Percentiles rank a stretch among this genome's conserved stretches.
These are phyloP conservation scores for Avena sativa DNA, from an alignment of 176 grass and related monocot genomes.

Conservation along the genomic window DNA sequence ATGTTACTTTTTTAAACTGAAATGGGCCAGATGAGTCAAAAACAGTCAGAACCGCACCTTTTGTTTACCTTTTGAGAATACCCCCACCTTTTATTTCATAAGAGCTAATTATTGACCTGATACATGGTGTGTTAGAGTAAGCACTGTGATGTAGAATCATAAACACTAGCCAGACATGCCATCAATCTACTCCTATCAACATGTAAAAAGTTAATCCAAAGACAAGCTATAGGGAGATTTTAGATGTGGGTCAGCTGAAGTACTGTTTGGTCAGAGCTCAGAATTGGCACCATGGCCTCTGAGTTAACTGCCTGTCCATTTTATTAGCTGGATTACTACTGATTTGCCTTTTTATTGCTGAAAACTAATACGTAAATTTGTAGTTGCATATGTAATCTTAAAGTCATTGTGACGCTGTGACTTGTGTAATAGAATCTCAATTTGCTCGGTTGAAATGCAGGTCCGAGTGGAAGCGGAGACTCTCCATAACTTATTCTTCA, in stretches of 20 bases:
- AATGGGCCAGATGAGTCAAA: background rate
- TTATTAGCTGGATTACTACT: too few species aligned
- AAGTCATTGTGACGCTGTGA: background rate
- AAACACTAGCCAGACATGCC: background rate
- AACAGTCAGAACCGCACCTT: background rate
- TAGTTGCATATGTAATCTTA: background rate
- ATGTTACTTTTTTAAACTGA: background rate
- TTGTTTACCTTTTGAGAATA: background rate
- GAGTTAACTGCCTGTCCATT: background rate
- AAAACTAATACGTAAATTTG: background rate
- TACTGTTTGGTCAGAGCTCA: background rate
- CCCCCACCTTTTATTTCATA: background rate
- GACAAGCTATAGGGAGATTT: background rate
- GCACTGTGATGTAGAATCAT: background rate
- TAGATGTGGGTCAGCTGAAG: background rate
- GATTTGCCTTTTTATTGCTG: background rate
- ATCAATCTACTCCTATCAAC: background rate
- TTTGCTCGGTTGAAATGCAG: slow-evolving; percentile 50
- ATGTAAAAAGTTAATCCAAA: background rate
- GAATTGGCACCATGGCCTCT: background rate
- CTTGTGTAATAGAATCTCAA: slow-evolving; percentile 3
- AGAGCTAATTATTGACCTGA: background rate
- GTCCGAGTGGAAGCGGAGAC: slow-evolving; percentile 77
- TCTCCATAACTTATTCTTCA: slow-evolving; percentile 86
- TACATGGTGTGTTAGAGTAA: background rate